Evolutionary conservation across 73 alveolate species (phyloP).

Genomic region (Stentor coeruleus): DNA sequence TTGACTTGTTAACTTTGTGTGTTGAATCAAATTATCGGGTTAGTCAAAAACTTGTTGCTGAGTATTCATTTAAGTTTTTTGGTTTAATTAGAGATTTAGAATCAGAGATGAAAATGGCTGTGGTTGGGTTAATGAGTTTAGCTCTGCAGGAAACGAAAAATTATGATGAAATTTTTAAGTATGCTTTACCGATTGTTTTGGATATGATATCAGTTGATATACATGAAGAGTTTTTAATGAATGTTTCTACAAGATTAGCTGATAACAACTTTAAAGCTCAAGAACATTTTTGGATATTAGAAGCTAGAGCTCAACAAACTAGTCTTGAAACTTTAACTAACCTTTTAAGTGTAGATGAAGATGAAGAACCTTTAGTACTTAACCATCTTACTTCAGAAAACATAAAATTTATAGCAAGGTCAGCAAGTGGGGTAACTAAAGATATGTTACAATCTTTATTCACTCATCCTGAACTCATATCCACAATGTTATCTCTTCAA

Average conservation of each 20-base stretch:
- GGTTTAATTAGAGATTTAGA: not conserved
- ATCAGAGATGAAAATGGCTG: not conserved
- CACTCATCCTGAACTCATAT: not conserved
- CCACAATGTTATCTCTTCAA: not conserved
- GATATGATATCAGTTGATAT: not conserved
- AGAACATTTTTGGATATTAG: not conserved
- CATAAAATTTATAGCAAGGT: not conserved
- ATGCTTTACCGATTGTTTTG: not conserved
- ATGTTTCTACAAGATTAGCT: not conserved
- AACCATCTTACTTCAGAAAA: not conserved
- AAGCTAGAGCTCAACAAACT: not conserved
- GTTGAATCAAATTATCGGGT: not conserved
- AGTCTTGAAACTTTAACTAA: not conserved
- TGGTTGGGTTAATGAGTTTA: not conserved
- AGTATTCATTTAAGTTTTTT: no score
- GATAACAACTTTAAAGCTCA: not conserved
- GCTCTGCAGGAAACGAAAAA: not conserved
- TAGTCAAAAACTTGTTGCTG: not conserved
- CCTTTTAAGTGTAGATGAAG: not conserved
- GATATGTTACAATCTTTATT: not conserved
- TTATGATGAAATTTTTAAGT: not conserved
- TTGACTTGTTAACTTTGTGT: not conserved
- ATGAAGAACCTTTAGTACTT: not conserved
- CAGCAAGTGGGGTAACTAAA: not conserved
- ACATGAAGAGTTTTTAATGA: not conserved